phyloP scores from a whole-genome alignment of 2,329 filamentous ascomycete genomes.

The Diaporthe australafricana region DNA sequence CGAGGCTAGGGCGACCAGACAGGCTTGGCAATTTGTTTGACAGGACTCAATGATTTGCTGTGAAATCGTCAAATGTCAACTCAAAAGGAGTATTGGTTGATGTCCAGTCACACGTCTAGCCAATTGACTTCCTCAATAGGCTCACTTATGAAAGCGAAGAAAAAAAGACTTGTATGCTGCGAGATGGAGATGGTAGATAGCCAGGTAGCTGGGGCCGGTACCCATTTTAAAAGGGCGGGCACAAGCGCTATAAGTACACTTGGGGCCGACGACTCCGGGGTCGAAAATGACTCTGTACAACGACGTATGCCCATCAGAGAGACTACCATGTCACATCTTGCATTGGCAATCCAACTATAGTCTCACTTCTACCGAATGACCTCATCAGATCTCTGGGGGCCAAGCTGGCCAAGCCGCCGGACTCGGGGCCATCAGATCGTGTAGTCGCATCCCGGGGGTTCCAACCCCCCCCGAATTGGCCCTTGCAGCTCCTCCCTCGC shows the following conservation, averaged over 20 bases:
- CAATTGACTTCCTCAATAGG: no score
- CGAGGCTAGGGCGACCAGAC: no score
- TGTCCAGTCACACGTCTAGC: no score
- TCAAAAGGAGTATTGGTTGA: no score
- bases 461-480: neutral
- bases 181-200: no score
- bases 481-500: neutral
- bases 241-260: neutral
- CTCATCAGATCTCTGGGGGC: conserved; percentile 16
- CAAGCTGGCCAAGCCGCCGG: conserved; percentile 20
- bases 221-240: neutral
- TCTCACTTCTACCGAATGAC: conserved; percentile 13
- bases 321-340: conserved; percentile 1
- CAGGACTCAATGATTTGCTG: no score
- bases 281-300: neutral
- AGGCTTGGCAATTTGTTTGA: no score
- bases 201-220: no score
- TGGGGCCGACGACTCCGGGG: neutral
- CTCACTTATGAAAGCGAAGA: no score
- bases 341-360: conserved; percentile 14
- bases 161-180: no score
- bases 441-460: neutral
- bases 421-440: neutral
- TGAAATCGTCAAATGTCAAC: no score
- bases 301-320: neutral